phyloP scores from a whole-genome alignment of 768 basidiomycete genomes.

The Pisolithus marmoratus region DNA sequence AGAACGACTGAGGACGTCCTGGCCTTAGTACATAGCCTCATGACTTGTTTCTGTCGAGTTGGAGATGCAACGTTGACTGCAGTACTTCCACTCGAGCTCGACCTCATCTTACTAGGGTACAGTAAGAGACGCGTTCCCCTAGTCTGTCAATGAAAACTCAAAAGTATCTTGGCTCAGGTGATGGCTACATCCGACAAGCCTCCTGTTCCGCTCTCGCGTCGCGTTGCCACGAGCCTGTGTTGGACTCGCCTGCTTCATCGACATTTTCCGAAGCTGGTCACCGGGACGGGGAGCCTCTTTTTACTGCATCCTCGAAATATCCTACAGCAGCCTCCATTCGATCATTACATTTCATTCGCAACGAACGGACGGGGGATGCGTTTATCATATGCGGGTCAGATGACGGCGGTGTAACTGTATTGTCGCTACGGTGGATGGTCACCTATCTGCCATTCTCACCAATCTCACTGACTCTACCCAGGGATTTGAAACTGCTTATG shows the following conservation, averaged over 20 bases:
- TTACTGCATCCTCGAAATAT: constrained; percentile 37
- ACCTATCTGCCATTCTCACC: neutral
- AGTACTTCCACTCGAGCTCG: constrained; percentile 51
- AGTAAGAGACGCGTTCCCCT: constrained; percentile 34
- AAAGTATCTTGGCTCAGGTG: constrained; percentile 31
- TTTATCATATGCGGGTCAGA: constrained; percentile 71
- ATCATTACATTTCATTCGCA: constrained; percentile 50
- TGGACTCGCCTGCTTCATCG: constrained; percentile 1
- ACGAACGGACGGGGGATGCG: constrained; percentile 52
- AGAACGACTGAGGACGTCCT: neutral
- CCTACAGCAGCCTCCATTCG: constrained; percentile 41
- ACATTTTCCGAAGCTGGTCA: neutral
- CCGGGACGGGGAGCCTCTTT: constrained; percentile 7
- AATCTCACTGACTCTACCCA: constrained; percentile 18
- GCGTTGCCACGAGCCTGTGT: neutral
- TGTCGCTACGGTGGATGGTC: constrained; percentile 55
- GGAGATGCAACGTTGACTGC: constrained; percentile 26
- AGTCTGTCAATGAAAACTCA: neutral
- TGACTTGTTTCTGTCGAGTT: constrained; percentile 1
- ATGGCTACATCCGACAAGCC: constrained; percentile 46
- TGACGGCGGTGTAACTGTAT: constrained; percentile 73
- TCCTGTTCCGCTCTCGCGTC: constrained; percentile 35
- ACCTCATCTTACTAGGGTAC: constrained; percentile 56
- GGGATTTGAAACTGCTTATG: constrained; percentile 59
- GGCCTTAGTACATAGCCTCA: too few species aligned